Conservation (phyloP, 768 basidiomycete genomes). For the Termitomyces sp. region DNA sequence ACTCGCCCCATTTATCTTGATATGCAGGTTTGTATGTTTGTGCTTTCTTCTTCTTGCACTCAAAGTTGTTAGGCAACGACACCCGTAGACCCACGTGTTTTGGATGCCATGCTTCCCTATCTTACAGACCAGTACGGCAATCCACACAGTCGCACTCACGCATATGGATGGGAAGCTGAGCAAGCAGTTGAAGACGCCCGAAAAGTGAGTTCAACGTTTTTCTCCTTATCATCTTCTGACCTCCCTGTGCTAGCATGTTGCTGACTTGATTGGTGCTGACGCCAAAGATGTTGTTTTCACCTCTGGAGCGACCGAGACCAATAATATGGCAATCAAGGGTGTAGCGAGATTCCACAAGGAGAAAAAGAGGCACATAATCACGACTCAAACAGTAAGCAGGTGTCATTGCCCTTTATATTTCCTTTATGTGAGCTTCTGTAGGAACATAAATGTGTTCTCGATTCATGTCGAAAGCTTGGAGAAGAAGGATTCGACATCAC, state of each 20-base stretch:
- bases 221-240: constrained; percentile 7
- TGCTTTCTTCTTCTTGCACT: constrained; percentile 8
- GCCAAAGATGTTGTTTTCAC: constrained; percentile 97
- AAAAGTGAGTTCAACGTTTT: constrained; percentile 45
- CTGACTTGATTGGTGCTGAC: constrained; percentile 91
- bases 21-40: constrained; percentile 70
- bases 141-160: constrained; percentile 97
- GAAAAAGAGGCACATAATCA: constrained; percentile 91
- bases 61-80: constrained; percentile 76
- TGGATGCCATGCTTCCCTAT: constrained; percentile 96
- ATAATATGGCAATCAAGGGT: constrained; percentile 97
- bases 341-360: constrained; percentile 94
- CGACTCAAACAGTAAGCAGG: constrained; percentile 83
- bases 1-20: constrained; percentile 94
- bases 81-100: constrained; percentile 93
- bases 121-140: constrained; percentile 96
- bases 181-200: constrained; percentile 90
- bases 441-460: constrained; percentile 99
- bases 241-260: constrained; percentile 62
- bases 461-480: constrained; percentile 92
- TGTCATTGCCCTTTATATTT: neutral
- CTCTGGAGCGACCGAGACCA: constrained; percentile 96
- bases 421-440: constrained; percentile 26
- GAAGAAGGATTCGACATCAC: constrained; percentile 98
- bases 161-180: constrained; percentile 99